Evolutionary conservation across 371 early-diverging fungal species (phyloP), one percentile per base, ranked within the genome.

Genomic region (Blastocladiella emersonii): DNA sequence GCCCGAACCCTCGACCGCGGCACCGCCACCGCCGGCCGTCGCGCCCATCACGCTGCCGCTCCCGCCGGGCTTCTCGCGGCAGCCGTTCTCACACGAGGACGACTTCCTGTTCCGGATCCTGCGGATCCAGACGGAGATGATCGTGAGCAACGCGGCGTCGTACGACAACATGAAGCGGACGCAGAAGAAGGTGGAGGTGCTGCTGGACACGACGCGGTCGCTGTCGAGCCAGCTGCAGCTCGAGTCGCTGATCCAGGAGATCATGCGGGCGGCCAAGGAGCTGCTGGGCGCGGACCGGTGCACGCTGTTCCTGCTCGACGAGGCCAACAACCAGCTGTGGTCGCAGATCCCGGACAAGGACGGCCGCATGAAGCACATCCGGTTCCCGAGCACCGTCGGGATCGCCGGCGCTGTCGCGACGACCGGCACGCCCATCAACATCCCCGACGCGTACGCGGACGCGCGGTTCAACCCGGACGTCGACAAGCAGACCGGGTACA

Each of bases 211-310:
- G 34, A 74, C 75, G 3, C 56, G 70, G 35, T 70, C 71, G 17
- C 62, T 76, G 0, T 70, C 69, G n/a, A 70, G 72, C 12, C 70
- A 65, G 7, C 43, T 73, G 63, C 72, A 76, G 53, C 57, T 73
- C 30, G 68, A 72, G 30, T 55, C 59, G 32, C 66, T 79, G 49
- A 70, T 76, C 13, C 34, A 56, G 12, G 72, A 69, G 7, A 77
- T 78, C 55, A 78, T 79, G 78, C 68, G 72, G 32, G 74, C 76
- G 0, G 78, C 76, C 3, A 69, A 73, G 48, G 78, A 78, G 57
- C 66, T 80, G 19, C 62, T 80, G 1, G 66, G 56, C 23, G 78
- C 77, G 3, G 80, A 80, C 48, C 61, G 80, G 34, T 73, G 76
- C 56, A 66, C 78, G 13, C 51, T 78, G 35, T 80, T 78, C 63